Base-by-base conservation (phyloP, 352 stramenopile genomes). In the Stephanocyclus meneghinianus region DNA sequence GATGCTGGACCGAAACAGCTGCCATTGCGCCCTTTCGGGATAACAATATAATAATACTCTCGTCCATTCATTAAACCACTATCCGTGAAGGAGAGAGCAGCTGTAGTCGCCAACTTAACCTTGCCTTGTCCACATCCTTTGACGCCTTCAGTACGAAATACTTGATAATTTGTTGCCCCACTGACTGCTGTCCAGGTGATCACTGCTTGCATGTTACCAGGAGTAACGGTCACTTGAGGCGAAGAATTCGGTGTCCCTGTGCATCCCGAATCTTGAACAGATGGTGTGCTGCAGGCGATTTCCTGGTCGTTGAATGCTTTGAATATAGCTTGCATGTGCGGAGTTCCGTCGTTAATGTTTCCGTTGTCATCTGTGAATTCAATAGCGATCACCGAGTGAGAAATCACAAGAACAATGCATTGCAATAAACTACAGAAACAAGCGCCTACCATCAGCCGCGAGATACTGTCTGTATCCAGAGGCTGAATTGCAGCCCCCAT, bases 301-400 rank as follows among this genome's bases (percentile, higher is more conserved):
- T 71, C 63, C 29, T 71, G 63, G 29, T 71, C 60, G 42, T 68
- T 68, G 26, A 68, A 68, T 15, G 60, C 60, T 2, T 68, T 42
- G 18, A 57, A 65, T 35, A 74, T 74, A 1, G 66, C 66, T 66
- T 42, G 56, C 66, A 74, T 74, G 35, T 74, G 66, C 13, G 66
- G 66, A 48, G 66, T 74, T 1, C 66, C 66, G n/a, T 74, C 53
- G 21, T 64, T 64, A 2, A 74, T 16, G 13, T 74, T 65, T 16
- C 51, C 53, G 59, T 74, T 65, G 30, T 74, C 66, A 11, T 74
- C 66, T 65, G 32, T 35, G 26, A 60, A 42, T 1, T 48, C 0
- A n/a, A 63, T 45, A 0, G n/a, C 1, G 21, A 63, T 2, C 10
- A n/a, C 11, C 11, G 48, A 18, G 11, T 42, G 2, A 26, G 18